Evolutionary conservation across 306 rosid genomes (phyloP), one percentile per base, ranked within the genome.

Genomic region (Corylus americana): DNA sequence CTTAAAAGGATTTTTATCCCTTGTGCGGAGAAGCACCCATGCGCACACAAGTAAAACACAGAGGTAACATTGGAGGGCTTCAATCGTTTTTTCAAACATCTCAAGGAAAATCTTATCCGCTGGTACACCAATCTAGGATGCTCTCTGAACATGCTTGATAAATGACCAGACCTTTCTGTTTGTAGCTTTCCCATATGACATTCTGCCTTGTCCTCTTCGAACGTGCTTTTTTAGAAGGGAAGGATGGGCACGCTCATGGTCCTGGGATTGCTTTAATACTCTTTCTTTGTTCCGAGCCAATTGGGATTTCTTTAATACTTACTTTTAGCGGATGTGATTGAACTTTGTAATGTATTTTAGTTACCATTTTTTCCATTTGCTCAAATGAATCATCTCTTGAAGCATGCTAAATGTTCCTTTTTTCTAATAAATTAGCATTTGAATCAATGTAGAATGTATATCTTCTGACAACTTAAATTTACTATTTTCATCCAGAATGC

Each of bases 401-500:
- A 35, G 25, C 66, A 20, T 55, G 45, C 70, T 63, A 63, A 63
- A 31, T 2, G 2, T 67, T 67, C 27, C 50, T 14, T 67, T 17
- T 16, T 11, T 18, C 17, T 8, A 2, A 11, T 39, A 67, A 18
- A 37, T 66, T 66, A 37, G 11, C 1, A 3, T 39, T 8, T 39
- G 49, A 66, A 13, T 17, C 45, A 37, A 66, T 35, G 70, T 16
- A 37, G 22, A 20, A 39, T 39, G 50, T 67, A 37, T 39, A 42
- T 37, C 8, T 67, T 10, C 29, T 67, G 71, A 67, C 71, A 67
- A 37, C 74, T 80, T 80, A 77, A 10, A 17, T 53, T 79, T 79
- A 50, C 81, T 68, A 25, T 73, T 50, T 58, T 45, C 74, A 73
- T 68, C 74, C 91, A 94, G 97, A 88, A 74, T 97, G 97, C 67